A percentile compares a stretch with the other conserved stretches of the same genome.
phyloP scores from a whole-genome alignment of 148 eudicot species.

The Camellia sinensis region DNA sequence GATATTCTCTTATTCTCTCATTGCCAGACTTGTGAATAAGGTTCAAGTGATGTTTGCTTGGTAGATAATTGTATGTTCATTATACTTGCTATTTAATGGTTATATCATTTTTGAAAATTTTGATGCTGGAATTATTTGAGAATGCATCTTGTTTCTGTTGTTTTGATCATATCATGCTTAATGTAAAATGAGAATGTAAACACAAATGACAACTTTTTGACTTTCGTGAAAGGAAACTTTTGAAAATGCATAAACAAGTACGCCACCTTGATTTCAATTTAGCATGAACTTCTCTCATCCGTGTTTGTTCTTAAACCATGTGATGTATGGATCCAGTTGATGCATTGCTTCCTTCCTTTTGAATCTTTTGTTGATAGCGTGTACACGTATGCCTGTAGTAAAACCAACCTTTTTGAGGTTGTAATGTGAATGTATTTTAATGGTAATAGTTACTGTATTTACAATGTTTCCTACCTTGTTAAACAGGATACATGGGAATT shows the following conservation, averaged over 20 bases:
- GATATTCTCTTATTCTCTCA: no score
- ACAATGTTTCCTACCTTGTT: conserved; percentile 6
- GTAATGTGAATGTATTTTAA: neutral
- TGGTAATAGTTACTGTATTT: neutral
- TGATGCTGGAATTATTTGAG: neutral
- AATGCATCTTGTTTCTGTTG: neutral
- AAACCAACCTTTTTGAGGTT: neutral
- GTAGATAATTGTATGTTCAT: neutral
- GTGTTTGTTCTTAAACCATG: neutral
- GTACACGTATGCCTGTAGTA: neutral
- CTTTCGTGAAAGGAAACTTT: neutral
- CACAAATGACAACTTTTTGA: neutral
- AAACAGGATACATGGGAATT: conserved; percentile 76
- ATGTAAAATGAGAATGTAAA: neutral
- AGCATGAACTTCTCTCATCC: conserved; percentile 2
- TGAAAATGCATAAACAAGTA: neutral
- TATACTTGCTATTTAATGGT: neutral
- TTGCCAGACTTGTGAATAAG: no score
- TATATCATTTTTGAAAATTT: neutral
- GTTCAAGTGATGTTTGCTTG: no score
- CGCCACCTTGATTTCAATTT: neutral
- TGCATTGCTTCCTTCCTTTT: neutral
- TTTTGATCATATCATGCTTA: neutral
- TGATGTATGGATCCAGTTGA: neutral
- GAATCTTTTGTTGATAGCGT: neutral